Conservation (phyloP, 768 basidiomycete genomes). For the Hydnomerulius pinastri region DNA sequence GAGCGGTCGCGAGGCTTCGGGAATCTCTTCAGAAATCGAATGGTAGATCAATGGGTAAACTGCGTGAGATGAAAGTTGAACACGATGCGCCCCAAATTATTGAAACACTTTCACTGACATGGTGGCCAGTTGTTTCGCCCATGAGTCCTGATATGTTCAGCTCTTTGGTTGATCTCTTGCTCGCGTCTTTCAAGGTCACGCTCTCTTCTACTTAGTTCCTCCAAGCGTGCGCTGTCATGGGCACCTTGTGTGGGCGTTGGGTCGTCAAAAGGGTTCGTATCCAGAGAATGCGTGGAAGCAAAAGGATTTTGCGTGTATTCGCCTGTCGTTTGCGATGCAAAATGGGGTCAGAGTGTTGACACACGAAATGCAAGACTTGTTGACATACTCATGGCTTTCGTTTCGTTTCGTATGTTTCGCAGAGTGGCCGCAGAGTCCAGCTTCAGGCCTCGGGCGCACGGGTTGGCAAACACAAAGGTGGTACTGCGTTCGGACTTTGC, state of each 20-base stretch:
- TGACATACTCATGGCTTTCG: constrained; percentile 26
- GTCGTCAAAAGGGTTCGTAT: constrained; percentile 90
- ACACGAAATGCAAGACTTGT: background rate
- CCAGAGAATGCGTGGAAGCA: constrained; percentile 81
- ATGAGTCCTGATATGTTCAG: constrained; percentile 68
- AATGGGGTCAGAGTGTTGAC: constrained; percentile 3
- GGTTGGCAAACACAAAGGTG: background rate
- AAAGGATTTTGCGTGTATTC: constrained; percentile 72
- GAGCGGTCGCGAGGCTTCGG: constrained; percentile 72
- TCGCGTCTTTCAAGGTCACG: constrained; percentile 80
- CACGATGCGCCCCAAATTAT: constrained; percentile 12
- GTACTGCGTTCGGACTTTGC: background rate
- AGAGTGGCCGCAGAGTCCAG: constrained; percentile 4
- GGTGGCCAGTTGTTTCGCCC: constrained; percentile 95
- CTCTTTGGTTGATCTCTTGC: constrained; percentile 65
- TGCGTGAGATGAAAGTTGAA: constrained; percentile 37
- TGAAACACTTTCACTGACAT: constrained; percentile 51
- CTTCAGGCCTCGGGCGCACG: no score
- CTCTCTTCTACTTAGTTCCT: constrained; percentile 77
- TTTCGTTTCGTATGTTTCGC: constrained; percentile 3
- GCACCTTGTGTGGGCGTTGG: constrained; percentile 47
- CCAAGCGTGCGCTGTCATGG: constrained; percentile 47
- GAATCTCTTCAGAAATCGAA: constrained; percentile 88
- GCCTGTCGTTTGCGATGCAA: constrained; percentile 6
- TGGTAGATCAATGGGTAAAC: constrained; percentile 96